phyloP scores from a whole-genome alignment of 176 grass and related monocot species.

The Hordeum marinum region DNA sequence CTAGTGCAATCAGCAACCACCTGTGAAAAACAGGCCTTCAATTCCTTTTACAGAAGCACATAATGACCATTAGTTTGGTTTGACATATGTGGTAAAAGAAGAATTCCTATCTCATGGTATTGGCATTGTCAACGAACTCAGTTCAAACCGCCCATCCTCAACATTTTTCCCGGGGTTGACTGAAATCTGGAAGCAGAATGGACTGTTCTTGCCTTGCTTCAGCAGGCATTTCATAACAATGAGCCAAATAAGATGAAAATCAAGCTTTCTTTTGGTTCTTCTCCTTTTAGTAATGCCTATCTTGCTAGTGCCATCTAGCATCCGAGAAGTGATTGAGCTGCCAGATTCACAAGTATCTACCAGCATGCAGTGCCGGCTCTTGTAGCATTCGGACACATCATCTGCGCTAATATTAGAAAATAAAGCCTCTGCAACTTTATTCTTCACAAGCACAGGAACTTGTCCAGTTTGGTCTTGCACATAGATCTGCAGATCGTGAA shows the following conservation, averaged over 20 bases:
- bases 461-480: constrained; percentile 55
- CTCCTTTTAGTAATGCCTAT: not conserved
- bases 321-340: not conserved
- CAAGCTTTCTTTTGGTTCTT: constrained; percentile 18
- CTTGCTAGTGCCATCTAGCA: not conserved
- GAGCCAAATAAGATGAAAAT: constrained; percentile 61
- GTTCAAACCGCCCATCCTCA: constrained; percentile 57
- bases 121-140: constrained; percentile 46
- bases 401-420: constrained; percentile 56
- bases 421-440: constrained; percentile 61
- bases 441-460: constrained; percentile 55
- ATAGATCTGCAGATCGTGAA: constrained; percentile 32
- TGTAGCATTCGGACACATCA: constrained; percentile 41
- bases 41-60: not conserved
- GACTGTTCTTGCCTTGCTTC: constrained; percentile 47
- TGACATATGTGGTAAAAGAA: not conserved
- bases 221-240: constrained; percentile 49
- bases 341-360: constrained; percentile 14
- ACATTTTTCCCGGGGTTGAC: constrained; percentile 43
- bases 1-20: not conserved
- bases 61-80: not conserved
- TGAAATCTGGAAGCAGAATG: constrained; percentile 47
- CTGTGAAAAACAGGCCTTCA: not conserved
- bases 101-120: constrained; percentile 8
- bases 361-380: not conserved